phyloP scores from a whole-genome alignment of 495 filamentous ascomycete species.

The Antarctomyces pellizariae region DNA sequence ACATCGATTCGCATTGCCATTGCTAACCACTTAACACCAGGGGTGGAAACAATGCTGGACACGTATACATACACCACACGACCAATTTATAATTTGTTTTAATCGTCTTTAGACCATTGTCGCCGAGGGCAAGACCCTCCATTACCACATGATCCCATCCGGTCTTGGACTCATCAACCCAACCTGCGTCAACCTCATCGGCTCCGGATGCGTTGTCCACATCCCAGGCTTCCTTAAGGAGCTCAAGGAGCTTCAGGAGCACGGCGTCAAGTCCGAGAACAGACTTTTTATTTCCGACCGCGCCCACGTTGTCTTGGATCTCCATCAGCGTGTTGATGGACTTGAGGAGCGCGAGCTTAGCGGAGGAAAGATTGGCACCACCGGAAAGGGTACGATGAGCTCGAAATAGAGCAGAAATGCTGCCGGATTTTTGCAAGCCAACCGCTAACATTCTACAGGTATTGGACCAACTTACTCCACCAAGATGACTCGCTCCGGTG shows the following conservation, averaged over 20 bases:
- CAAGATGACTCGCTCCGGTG: slow-evolving; percentile 53
- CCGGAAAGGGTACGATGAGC: slow-evolving; percentile 32
- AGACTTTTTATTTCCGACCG: slow-evolving; percentile 64
- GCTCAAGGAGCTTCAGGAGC: slow-evolving; percentile 39
- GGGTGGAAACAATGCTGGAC: slow-evolving; percentile 42
- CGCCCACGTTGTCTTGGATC: slow-evolving; percentile 62
- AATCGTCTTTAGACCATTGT: slow-evolving; percentile 24
- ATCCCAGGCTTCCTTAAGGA: slow-evolving; percentile 77
- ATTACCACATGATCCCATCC: slow-evolving; percentile 43
- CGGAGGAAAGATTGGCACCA: slow-evolving; percentile 29
- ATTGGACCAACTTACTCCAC: slow-evolving; percentile 69
- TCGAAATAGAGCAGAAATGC: no score
- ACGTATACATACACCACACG: slow-evolving; percentile 8
- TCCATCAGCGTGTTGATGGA: slow-evolving; percentile 64
- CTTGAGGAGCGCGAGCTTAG: slow-evolving; percentile 60
- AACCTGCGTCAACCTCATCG: slow-evolving; percentile 59
- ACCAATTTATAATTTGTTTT: slow-evolving; percentile 1
- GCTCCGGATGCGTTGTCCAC: slow-evolving; percentile 67
- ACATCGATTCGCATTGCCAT: no score
- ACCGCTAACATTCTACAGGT: no score
- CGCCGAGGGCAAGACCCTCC: slow-evolving; percentile 32
- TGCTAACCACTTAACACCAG: no score
- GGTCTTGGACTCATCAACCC: slow-evolving; percentile 65
- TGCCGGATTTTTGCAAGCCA: slow-evolving; percentile 35
- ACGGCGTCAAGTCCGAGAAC: slow-evolving; percentile 41